Conservation (phyloP, 441 rosid genomes). For the Adansonia rubrostipa region DNA sequence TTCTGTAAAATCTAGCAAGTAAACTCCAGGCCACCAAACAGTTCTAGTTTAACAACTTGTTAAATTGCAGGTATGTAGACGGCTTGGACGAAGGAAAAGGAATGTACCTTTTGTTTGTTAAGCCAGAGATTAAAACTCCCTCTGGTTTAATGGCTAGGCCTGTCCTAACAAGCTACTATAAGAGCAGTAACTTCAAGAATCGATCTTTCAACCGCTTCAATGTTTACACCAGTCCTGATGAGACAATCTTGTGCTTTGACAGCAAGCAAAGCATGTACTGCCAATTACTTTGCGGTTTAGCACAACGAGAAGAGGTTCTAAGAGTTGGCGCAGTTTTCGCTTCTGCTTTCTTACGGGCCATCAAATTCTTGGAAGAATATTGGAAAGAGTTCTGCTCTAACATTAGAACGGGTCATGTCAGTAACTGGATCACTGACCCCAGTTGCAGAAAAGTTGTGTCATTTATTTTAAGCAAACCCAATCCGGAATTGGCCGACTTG, state of each 20-base stretch:
- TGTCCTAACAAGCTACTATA: conserved; percentile 87
- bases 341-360: conserved; percentile 81
- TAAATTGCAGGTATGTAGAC: conserved; percentile 58
- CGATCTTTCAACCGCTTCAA: conserved; percentile 76
- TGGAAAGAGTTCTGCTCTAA: conserved; percentile 68
- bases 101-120: conserved; percentile 79
- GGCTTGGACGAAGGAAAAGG: conserved; percentile 90
- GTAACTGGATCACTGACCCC: conserved; percentile 73
- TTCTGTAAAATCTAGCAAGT: not conserved
- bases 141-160: conserved; percentile 87
- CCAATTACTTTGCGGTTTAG: conserved; percentile 79
- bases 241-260: conserved; percentile 78
- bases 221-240: conserved; percentile 82
- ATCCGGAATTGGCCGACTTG: conserved; percentile 54
- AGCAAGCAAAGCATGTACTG: conserved; percentile 90
- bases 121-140: conserved; percentile 82
- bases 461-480: conserved; percentile 43
- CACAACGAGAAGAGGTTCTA: conserved; percentile 67
- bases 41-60: not conserved
- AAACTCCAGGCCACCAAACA: not conserved
- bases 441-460: conserved; percentile 57
- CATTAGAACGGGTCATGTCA: conserved; percentile 62
- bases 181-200: conserved; percentile 72
- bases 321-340: conserved; percentile 89
- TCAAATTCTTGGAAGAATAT: conserved; percentile 72